A percentile compares a stretch with the other conserved stretches of the same genome.
Conservation (phyloP, 2,329 filamentous ascomycete genomes). For the Monilinia fructigena region DNA sequence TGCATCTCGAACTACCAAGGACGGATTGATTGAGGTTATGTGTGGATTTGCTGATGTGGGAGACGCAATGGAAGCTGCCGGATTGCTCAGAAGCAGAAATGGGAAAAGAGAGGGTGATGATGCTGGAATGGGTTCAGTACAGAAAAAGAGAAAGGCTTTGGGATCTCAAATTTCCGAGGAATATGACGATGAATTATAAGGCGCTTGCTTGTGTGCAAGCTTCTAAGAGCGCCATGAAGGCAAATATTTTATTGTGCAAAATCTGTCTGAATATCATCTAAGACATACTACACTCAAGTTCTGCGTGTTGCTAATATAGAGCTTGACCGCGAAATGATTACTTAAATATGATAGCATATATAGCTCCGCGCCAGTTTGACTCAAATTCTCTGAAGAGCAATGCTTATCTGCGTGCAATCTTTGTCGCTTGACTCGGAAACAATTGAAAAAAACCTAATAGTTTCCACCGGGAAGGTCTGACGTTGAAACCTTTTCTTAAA, state of each 20-base stretch:
- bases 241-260: too few species aligned
- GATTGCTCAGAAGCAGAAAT: background rate
- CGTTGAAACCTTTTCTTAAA: too few species aligned
- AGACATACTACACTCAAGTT: background rate
- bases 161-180: background rate
- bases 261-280: background rate
- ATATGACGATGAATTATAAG: conserved; percentile 15
- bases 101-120: conserved; percentile 1
- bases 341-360: background rate
- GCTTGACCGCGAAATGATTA: background rate
- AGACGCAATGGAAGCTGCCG: background rate
- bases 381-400: background rate
- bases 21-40: conserved; percentile 13
- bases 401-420: background rate
- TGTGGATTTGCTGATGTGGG: conserved; percentile 12
- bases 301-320: background rate
- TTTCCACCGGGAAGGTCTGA: too few species aligned
- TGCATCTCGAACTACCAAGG: background rate
- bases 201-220: background rate
- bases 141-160: background rate
- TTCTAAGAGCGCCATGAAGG: background rate
- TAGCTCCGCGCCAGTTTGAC: too few species aligned
- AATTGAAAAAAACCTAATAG: too few species aligned
- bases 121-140: background rate
- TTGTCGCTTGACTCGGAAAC: background rate